Conservation (phyloP, 257 asterid genomes). For the Solanum okadae region DNA sequence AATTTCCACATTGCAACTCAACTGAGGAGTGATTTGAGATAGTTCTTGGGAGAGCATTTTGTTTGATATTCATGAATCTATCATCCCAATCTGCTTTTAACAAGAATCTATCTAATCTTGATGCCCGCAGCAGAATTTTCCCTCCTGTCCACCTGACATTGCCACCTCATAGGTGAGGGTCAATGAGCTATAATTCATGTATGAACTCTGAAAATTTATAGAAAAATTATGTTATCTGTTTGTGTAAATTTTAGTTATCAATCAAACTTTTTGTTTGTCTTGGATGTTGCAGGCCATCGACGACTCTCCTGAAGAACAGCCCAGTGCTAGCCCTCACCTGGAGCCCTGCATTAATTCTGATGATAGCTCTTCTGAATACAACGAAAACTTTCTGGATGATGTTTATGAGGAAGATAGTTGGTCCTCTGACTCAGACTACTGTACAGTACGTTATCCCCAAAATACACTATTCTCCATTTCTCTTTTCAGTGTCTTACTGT, state of each 20-base stretch:
- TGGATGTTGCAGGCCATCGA: conserved; percentile 43
- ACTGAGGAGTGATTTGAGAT: not conserved
- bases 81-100: not conserved
- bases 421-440: conserved; percentile 34
- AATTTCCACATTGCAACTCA: not conserved
- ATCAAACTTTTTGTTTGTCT: conserved; percentile 2
- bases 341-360: conserved; percentile 31
- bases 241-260: not conserved
- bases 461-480: not conserved
- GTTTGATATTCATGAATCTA: not conserved
- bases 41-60: not conserved
- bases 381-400: conserved; percentile 37
- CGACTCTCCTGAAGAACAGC: conserved; percentile 41
- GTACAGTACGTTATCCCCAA: conserved; percentile 19
- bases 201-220: not conserved
- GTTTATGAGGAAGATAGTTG: conserved; percentile 57
- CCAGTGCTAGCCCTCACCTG: conserved; percentile 26
- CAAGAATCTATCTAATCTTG: not conserved
- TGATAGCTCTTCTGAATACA: conserved; percentile 50
- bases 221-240: not conserved
- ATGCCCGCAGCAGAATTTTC: not conserved
- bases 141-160: not conserved
- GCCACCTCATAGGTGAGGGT: not conserved
- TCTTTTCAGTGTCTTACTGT: not conserved
- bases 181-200: not conserved